Percentiles rank a stretch among this genome's conserved stretches.
These are phyloP conservation scores for Arabidopsis lyrata DNA, from an alignment of 441 rosid species.

Conservation along the genomic window DNA sequence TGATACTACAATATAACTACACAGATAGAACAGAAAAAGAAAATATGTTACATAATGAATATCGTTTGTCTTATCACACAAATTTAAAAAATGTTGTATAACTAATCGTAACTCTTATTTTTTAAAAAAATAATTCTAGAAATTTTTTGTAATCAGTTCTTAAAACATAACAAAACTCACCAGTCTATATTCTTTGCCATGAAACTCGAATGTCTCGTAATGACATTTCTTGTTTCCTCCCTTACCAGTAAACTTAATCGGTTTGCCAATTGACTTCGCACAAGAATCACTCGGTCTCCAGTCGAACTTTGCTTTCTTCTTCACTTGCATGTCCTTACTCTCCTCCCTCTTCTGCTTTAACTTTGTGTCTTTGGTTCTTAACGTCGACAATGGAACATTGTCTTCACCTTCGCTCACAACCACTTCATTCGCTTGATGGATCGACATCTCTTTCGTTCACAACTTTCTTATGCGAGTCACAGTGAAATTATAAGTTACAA, in stretches of 20 bases:
- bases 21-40: background rate
- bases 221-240: conserved; percentile 66
- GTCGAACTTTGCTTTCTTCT: conserved; percentile 43
- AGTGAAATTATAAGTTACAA: background rate
- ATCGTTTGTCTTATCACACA: background rate
- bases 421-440: conserved; percentile 46
- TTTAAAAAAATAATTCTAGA: no score
- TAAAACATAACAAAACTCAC: conserved; percentile 50
- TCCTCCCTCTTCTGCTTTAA: conserved; percentile 26
- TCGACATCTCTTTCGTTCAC: conserved; percentile 46
- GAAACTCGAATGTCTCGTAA: conserved; percentile 64
- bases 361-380: background rate
- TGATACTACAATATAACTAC: no score
- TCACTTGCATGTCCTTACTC: conserved; percentile 21
- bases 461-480: background rate
- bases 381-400: background rate
- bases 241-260: conserved; percentile 60
- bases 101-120: no score
- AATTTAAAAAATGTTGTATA: no score
- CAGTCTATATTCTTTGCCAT: conserved; percentile 62
- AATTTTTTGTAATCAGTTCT: no score
- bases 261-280: conserved; percentile 66
- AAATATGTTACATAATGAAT: background rate
- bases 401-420: conserved; percentile 15
- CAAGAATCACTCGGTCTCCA: conserved; percentile 55